phyloP scores from a whole-genome alignment of 371 early-diverging fungal genomes.

The Dichotomocladium elegans region DNA sequence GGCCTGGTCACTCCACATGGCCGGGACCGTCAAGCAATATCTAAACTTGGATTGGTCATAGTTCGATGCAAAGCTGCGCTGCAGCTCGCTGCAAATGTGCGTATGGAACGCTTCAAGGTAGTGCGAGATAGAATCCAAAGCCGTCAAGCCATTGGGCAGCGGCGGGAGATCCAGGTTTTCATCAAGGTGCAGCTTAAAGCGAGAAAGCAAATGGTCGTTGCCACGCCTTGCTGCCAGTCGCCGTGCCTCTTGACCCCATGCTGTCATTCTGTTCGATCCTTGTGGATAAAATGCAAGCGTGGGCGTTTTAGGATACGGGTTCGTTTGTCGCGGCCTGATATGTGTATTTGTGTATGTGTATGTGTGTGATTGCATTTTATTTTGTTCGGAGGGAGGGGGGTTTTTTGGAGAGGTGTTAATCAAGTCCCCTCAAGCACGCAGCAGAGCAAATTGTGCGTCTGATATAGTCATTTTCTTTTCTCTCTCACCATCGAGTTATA shows the following conservation, averaged over 20 bases:
- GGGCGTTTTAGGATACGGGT: conserved; percentile 47
- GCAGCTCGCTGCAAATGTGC: conserved; percentile 41
- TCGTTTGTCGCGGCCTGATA: conserved; percentile 41
- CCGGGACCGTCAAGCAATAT: conserved; percentile 47
- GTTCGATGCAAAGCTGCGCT: conserved; percentile 40
- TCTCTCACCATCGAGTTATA: conserved; percentile 40
- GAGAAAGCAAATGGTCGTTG: conserved; percentile 36
- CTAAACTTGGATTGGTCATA: conserved; percentile 46
- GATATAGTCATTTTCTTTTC: too few species aligned
- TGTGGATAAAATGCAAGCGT: conserved; percentile 40
- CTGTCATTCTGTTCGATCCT: conserved; percentile 38
- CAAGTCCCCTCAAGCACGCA: background rate
- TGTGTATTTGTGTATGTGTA: background rate
- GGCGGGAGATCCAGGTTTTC: conserved; percentile 32
- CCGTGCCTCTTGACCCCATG: conserved; percentile 49
- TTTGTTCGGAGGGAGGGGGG: too few species aligned
- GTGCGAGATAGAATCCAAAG: conserved; percentile 16
- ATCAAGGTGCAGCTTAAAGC: conserved; percentile 46
- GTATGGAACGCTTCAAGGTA: conserved; percentile 44
- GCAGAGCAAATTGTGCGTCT: background rate
- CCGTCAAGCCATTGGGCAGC: conserved; percentile 9
- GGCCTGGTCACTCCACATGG: conserved; percentile 52
- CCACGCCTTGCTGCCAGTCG: conserved; percentile 32
- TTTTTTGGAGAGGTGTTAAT: too few species aligned
- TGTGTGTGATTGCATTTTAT: too few species aligned